Evolutionary conservation across 1,139 yeast genomes (phyloP).

Genomic region (Debaryomycetaceae sp.): DNA sequence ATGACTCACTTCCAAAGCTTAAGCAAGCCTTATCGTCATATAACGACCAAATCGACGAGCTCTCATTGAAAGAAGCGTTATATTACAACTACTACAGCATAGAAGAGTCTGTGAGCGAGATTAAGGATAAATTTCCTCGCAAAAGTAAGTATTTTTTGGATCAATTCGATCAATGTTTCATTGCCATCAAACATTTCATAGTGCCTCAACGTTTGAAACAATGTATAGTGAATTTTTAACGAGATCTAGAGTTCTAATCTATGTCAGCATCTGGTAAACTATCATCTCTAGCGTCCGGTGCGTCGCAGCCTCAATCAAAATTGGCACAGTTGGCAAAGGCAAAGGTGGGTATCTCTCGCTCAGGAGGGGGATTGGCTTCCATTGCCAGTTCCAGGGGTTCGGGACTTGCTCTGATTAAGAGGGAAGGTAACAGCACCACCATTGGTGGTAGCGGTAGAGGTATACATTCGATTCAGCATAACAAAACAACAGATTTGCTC

Average conservation of each 20-base stretch:
- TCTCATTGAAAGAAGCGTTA: constrained; percentile 55
- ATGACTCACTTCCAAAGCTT: constrained; percentile 38
- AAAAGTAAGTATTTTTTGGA: constrained; percentile 38
- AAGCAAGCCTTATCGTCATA: constrained; percentile 32
- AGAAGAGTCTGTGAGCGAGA: constrained; percentile 49
- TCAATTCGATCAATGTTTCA: constrained; percentile 5
- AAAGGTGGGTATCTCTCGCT: constrained; percentile 7
- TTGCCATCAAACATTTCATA: neutral
- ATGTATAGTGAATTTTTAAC: constrained; percentile 6
- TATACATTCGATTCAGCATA: neutral
- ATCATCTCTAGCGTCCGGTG: neutral
- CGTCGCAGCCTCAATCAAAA: constrained; percentile 9
- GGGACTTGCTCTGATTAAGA: neutral
- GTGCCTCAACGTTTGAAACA: constrained; percentile 2
- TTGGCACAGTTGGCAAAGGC: constrained; percentile 19
- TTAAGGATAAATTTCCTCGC: constrained; percentile 40
- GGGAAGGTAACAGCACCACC: no score
- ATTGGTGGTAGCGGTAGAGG: neutral
- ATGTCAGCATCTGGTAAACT: constrained; percentile 1
- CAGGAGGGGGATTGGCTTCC: neutral
- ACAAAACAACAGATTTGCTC: neutral
- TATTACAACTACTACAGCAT: constrained; percentile 60
- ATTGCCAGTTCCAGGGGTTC: neutral
- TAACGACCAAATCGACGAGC: constrained; percentile 46
- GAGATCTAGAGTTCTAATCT: constrained; percentile 21